A percentile compares a stretch with the other conserved stretches of the same genome.
phyloP scores from a whole-genome alignment of 345 rosid genomes.

The Heritiera littoralis region DNA sequence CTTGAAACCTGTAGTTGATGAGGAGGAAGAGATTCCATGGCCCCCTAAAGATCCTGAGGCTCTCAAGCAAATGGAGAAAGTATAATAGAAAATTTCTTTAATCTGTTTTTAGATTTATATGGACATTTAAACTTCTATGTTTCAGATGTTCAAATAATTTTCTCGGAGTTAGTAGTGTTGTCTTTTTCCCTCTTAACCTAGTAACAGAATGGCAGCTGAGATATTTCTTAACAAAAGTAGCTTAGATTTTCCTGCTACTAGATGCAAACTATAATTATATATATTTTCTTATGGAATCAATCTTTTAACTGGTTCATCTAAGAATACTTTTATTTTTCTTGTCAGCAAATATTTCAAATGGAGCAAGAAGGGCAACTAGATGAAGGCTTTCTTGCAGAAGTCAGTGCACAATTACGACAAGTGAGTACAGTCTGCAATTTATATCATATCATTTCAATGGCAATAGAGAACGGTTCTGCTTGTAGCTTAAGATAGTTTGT shows the following conservation, averaged over 20 bases:
- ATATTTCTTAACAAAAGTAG: neutral
- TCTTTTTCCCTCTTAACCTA: neutral
- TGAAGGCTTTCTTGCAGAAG: conserved; percentile 94
- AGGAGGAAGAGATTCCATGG: conserved; percentile 72
- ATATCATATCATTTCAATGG: conserved; percentile 3
- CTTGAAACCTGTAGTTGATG: conserved; percentile 66
- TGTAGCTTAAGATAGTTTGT: neutral
- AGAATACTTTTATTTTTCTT: conserved; percentile 7
- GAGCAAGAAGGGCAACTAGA: conserved; percentile 82
- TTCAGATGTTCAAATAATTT: neutral
- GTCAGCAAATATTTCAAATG: conserved; percentile 65
- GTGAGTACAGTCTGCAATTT: conserved; percentile 38
- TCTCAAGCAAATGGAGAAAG: conserved; percentile 74
- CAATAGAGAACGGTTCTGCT: neutral
- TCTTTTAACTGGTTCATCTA: conserved; percentile 13
- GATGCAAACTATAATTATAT: neutral
- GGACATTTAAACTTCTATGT: neutral
- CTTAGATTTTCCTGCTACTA: neutral
- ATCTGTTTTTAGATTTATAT: neutral
- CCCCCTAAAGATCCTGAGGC: conserved; percentile 77
- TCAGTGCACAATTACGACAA: conserved; percentile 83
- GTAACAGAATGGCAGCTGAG: neutral
- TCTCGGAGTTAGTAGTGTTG: neutral
- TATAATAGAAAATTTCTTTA: conserved; percentile 14
- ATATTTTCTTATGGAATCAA: neutral